Base-by-base conservation (phyloP, 192 early-diverging fungal species). In the Lobosporangium transversale region DNA sequence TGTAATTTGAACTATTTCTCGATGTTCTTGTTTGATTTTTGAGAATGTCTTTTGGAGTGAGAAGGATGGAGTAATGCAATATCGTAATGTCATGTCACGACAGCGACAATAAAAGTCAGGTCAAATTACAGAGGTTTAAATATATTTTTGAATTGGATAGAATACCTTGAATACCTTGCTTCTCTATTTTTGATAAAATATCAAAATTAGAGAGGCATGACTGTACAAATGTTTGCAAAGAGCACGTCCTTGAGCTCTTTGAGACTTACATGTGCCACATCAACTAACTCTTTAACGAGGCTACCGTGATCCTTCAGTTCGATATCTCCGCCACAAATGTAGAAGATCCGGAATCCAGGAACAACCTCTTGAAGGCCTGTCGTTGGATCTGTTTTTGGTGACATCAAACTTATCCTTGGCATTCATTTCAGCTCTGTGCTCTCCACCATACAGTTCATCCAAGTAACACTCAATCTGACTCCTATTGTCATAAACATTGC, bases 321-420 rank as follows among this genome's bases (percentile, higher is more conserved):
- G 45, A 47, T 47, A 21, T 47, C 45, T 47, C 45, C 23, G 26
- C 50, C 50, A 51, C 50, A 27, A 51, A 51, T 51, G 50, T 51
- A 51, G 50, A 51, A 4, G 4, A 51, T 51, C 9, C 50, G 50
- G 26, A 51, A 51, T 51, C 50, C 50, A 51, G 20, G 24, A 5
- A 51, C 50, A 14, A 51, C 2, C 8, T 10, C 9, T 47, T 10
- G 6, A 15, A 7, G 17, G 7, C 5, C 45, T 17, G 17, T 4
- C 15, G 7, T 47, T 21, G 23, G 45, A 21, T 27, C 24, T 26
- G 17, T 51, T 27, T 27, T 51, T 51, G 20, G 50, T 51, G 26
- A 51, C 50, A 51, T 27, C 50, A 29, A 51, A 51, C 24, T 51
- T 51, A 27, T 26, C 26, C 7, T 51, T 24, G 6, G 29, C n/a